A percentile compares a stretch with the other conserved stretches of the same genome.
These are phyloP conservation scores for Termitomyces sp. DNA, from an alignment of 768 basidiomycete genomes.

Conservation along the genomic window DNA sequence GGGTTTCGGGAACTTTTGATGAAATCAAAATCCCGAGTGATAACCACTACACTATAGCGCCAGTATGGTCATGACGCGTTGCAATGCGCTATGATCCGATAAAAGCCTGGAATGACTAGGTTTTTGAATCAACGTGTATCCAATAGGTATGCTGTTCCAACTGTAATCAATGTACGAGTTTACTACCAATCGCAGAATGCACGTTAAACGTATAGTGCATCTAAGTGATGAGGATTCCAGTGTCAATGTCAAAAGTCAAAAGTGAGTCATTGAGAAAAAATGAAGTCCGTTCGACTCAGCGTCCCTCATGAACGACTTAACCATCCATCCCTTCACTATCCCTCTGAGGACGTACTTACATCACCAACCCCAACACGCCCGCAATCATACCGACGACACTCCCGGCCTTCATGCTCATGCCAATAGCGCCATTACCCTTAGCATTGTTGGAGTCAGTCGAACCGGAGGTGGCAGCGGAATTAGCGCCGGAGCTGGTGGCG, in stretches of 20 bases:
- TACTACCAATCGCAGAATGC: neutral
- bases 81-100: no score
- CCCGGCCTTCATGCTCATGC: neutral
- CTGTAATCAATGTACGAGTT: neutral
- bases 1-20: constrained; percentile 5
- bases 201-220: neutral
- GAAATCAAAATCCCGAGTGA: constrained; percentile 14
- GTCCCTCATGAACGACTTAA: neutral
- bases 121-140: no score
- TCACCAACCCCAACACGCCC: neutral
- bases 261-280: neutral
- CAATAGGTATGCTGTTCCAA: neutral
- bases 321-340: neutral
- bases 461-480: neutral
- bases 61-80: no score
- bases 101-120: no score
- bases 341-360: neutral
- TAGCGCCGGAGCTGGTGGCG: neutral
- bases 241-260: neutral
- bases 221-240: neutral
- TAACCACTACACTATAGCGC: constrained; percentile 15
- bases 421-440: neutral
- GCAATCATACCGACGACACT: neutral
- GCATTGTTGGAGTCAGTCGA: neutral
- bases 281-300: neutral